Conservation (phyloP, 495 filamentous ascomycete genomes). For the Geopyxis carbonaria region DNA sequence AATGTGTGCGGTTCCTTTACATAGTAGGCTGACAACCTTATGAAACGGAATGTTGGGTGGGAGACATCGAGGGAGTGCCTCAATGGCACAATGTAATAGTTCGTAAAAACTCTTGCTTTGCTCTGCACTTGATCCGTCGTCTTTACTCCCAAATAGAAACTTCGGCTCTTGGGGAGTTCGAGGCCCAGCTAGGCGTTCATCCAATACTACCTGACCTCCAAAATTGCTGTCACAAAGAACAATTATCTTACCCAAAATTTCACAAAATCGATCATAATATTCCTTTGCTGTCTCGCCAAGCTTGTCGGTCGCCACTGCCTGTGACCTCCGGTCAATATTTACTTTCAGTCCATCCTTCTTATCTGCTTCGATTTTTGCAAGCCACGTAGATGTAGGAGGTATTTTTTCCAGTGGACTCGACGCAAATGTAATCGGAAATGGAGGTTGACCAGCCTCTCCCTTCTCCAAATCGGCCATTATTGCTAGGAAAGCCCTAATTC, state of each 20-base stretch:
- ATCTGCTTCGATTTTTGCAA: constrained; percentile 27
- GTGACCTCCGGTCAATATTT: constrained; percentile 41
- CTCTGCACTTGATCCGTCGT: constrained; percentile 61
- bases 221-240: constrained; percentile 92
- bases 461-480: constrained; percentile 92
- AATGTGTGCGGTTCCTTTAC: constrained; percentile 91
- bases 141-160: constrained; percentile 63
- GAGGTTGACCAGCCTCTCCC: constrained; percentile 56
- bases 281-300: constrained; percentile 61
- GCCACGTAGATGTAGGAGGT: constrained; percentile 36
- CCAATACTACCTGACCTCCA: constrained; percentile 82
- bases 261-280: constrained; percentile 78
- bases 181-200: constrained; percentile 83
- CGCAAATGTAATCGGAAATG: constrained; percentile 53
- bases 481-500: constrained; percentile 79
- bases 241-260: constrained; percentile 88
- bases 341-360: constrained; percentile 24
- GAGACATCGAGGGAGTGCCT: constrained; percentile 82
- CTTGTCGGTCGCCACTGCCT: constrained; percentile 54
- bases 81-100: constrained; percentile 83
- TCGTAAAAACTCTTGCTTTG: constrained; percentile 93
- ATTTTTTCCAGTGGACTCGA: constrained; percentile 29
- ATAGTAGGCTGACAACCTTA: constrained; percentile 83
- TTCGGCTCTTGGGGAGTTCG: constrained; percentile 90
- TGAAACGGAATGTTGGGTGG: constrained; percentile 85